Evolutionary conservation across 148 eudicot species (phyloP).

Genomic region (Rhododendron vialii): DNA sequence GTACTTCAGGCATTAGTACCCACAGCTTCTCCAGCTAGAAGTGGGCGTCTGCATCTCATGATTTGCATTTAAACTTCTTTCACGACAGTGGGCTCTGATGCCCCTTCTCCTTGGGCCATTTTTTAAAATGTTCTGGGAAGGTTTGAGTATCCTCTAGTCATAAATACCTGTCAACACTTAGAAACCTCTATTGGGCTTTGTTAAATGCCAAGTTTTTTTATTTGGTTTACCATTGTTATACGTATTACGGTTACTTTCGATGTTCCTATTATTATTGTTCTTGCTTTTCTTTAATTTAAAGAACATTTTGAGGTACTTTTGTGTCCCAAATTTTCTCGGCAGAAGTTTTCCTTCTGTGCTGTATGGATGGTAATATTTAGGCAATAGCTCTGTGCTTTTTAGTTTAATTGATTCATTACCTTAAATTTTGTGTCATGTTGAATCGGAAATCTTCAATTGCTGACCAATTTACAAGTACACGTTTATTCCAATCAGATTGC

Average conservation of each 20-base stretch:
- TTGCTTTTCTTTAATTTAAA: neutral
- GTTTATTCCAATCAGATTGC: slow-evolving; percentile 52
- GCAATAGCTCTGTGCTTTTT: neutral
- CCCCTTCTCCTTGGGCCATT: neutral
- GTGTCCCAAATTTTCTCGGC: neutral
- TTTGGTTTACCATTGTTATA: neutral
- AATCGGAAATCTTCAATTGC: neutral
- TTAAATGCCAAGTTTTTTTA: neutral
- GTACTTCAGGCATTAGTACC: neutral
- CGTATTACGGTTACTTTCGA: neutral
- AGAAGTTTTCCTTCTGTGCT: neutral
- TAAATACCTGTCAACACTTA: neutral
- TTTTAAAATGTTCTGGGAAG: neutral
- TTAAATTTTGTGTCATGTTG: neutral
- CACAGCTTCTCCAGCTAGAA: neutral
- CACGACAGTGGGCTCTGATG: neutral
- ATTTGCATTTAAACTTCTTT: neutral
- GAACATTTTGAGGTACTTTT: neutral
- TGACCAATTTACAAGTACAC: neutral
- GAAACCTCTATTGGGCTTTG: neutral
- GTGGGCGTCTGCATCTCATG: neutral
- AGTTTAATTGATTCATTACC: neutral
- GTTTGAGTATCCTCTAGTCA: neutral
- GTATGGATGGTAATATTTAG: slow-evolving; percentile 5
- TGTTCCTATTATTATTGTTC: neutral